These are phyloP conservation scores for Trichoderma sp. DNA, from an alignment of 2,329 filamentous ascomycete species.

Conservation along the genomic window DNA sequence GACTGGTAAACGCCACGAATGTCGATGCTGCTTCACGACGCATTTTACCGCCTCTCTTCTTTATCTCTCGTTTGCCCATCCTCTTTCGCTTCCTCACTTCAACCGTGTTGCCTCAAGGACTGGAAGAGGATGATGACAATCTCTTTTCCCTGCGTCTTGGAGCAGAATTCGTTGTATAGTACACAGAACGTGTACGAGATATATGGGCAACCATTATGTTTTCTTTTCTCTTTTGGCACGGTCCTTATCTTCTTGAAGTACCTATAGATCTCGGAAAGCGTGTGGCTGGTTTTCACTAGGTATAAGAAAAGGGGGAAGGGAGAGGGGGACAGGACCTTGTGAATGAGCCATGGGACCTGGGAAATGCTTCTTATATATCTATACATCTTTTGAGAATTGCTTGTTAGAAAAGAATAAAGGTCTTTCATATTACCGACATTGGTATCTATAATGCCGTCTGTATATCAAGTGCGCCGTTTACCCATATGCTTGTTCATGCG, in stretches of 20 bases:
- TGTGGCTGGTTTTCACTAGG: not conserved
- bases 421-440: not conserved
- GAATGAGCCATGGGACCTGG: conserved; percentile 1
- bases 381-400: conserved; percentile 16
- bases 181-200: conserved; percentile 20
- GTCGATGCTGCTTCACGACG: conserved; percentile 19
- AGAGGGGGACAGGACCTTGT: not conserved
- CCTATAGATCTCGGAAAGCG: conserved; percentile 19
- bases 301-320: not conserved
- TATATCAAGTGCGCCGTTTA: not conserved
- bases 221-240: not conserved
- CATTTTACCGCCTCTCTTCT: conserved; percentile 26
- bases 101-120: conserved; percentile 19
- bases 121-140: not conserved
- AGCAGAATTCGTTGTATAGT: conserved; percentile 24
- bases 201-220: conserved; percentile 21
- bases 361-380: conserved; percentile 11
- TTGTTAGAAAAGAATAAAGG: conserved; percentile 14
- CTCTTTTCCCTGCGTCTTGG: not conserved
- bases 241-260: too few species aligned
- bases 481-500: conserved; percentile 25
- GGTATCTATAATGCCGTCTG: not conserved
- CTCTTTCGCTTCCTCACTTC: conserved; percentile 2
- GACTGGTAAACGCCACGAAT: conserved; percentile 58
- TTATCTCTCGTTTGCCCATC: not conserved